Evolutionary conservation across 164 flowering plant genomes (phyloP).

Genomic region (Kingdonia uniflora): DNA sequence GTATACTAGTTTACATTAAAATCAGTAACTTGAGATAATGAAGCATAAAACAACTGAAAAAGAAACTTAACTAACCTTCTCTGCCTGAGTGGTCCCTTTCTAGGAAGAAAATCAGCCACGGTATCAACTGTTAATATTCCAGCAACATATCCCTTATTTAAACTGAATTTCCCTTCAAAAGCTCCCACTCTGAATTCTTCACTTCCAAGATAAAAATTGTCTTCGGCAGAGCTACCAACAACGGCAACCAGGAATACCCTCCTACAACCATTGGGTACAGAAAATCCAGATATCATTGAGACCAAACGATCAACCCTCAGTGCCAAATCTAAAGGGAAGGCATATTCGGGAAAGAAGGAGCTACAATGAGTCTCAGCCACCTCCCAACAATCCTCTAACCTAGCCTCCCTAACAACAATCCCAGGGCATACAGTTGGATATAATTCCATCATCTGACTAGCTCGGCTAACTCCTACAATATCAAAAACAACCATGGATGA

Average conservation of each 20-base stretch:
- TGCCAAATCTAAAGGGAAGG: slow-evolving; percentile 77
- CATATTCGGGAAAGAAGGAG: slow-evolving; percentile 85
- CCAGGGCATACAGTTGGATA: slow-evolving; percentile 67
- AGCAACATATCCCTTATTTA: slow-evolving; percentile 63
- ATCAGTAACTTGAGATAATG: too few species aligned
- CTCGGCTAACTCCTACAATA: slow-evolving; percentile 45
- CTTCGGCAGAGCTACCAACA: slow-evolving; percentile 34
- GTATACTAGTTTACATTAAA: too few species aligned
- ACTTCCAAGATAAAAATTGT: slow-evolving; percentile 34
- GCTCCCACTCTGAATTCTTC: slow-evolving; percentile 57
- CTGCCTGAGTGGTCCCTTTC: slow-evolving; percentile 78
- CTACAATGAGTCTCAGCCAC: slow-evolving; percentile 99
- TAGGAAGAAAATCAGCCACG: slow-evolving; percentile 86
- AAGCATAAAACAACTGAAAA: not conserved
- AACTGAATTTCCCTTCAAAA: slow-evolving; percentile 59
- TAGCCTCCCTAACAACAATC: slow-evolving; percentile 89
- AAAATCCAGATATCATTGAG: slow-evolving; percentile 62
- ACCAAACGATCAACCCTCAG: slow-evolving; percentile 68
- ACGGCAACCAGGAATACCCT: slow-evolving; percentile 87
- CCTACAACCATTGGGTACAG: slow-evolving; percentile 64
- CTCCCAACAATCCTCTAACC: slow-evolving; percentile 96
- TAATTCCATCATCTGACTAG: slow-evolving; percentile 76
- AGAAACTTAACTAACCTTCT: slow-evolving; percentile 48
- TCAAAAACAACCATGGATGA: not conserved
- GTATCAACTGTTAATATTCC: slow-evolving; percentile 94